Evolutionary conservation across 2,329 filamentous ascomycete species (phyloP).

Genomic region (Parastagonospora avenae): DNA sequence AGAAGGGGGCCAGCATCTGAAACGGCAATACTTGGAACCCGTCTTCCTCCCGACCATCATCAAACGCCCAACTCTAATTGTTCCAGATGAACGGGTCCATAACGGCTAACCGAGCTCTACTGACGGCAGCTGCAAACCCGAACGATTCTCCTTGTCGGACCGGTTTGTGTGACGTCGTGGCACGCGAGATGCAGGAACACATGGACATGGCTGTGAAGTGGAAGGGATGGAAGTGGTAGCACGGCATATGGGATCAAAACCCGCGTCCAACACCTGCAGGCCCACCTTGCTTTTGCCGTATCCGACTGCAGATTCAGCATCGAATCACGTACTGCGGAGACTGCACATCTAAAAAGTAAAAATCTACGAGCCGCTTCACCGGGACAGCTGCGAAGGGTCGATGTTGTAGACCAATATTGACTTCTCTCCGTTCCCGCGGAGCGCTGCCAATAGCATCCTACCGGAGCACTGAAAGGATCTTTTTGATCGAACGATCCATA

Average conservation of each 20-base stretch:
- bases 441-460: background rate
- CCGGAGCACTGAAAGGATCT: background rate
- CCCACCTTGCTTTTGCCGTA: no score
- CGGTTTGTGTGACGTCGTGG: background rate
- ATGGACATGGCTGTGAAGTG: conserved; percentile 1
- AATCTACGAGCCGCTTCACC: background rate
- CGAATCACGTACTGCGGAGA: background rate
- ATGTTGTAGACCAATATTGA: background rate
- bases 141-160: background rate
- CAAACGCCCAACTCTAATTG: background rate
- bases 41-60: background rate
- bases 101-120: background rate
- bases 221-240: background rate
- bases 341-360: background rate
- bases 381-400: background rate
- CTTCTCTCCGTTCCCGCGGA: background rate
- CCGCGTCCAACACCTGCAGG: no score
- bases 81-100: background rate
- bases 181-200: conserved; percentile 6
- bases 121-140: background rate
- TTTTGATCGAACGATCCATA: background rate
- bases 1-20: background rate
- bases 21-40: background rate
- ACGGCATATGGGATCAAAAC: background rate
- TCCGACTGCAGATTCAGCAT: background rate